phyloP scores from a whole-genome alignment of 345 rosid genomes.

The Hypericum androsaemum region DNA sequence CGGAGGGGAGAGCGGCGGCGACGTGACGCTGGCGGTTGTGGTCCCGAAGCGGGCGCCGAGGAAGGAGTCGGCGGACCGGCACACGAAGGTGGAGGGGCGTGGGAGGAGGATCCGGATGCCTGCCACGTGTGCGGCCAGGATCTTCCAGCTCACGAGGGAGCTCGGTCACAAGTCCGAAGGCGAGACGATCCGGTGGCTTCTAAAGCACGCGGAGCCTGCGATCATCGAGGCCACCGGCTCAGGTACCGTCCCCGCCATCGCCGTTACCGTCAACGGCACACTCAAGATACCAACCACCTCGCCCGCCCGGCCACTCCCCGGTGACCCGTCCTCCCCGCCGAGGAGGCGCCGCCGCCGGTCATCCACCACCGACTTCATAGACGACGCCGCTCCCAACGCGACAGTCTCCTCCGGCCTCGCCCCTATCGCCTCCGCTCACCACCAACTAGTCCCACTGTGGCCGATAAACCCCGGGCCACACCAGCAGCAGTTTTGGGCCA shows the following conservation, averaged over 20 bases:
- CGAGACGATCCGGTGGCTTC: constrained; percentile 65
- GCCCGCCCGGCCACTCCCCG: constrained; percentile 16
- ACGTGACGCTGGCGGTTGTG: neutral
- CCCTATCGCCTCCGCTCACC: constrained; percentile 22
- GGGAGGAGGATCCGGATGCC: constrained; percentile 77
- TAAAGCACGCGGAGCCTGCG: constrained; percentile 62
- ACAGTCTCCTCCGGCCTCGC: constrained; percentile 53
- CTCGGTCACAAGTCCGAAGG: constrained; percentile 74
- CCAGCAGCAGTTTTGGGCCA: constrained; percentile 43
- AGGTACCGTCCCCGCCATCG: constrained; percentile 73
- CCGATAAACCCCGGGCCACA: constrained; percentile 39
- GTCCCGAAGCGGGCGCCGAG: constrained; percentile 14
- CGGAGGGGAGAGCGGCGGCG: constrained; percentile 17
- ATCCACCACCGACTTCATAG: constrained; percentile 35
- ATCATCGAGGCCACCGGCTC: constrained; percentile 67
- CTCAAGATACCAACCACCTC: constrained; percentile 54
- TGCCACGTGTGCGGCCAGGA: constrained; percentile 65
- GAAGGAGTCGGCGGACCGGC: constrained; percentile 56
- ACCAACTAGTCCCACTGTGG: constrained; percentile 40
- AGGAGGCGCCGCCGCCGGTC: constrained; percentile 42
- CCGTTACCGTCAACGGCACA: constrained; percentile 59
- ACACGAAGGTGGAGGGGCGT: constrained; percentile 83
- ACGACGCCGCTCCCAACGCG: constrained; percentile 27
- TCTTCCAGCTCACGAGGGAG: constrained; percentile 71
- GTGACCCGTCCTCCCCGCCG: constrained; percentile 16